Evolutionary conservation across 805 yeast genomes (phyloP), one percentile per base, ranked within the genome.

Genomic region (Candida chauliodis): DNA sequence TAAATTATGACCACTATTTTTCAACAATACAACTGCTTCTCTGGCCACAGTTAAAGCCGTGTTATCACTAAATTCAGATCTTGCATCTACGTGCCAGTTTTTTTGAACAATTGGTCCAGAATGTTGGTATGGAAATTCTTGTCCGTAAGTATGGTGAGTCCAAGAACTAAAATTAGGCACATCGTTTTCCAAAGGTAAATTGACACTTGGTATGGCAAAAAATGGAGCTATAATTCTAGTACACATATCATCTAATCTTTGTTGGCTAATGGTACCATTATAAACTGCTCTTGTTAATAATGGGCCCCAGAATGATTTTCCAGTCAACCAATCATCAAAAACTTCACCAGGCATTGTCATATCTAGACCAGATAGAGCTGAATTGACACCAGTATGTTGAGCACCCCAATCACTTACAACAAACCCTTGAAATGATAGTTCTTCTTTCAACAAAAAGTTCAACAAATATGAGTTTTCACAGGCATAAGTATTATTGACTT

Each of bases 391-490:
- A 7, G 73, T 52, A 46, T 73, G 79, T 42, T 73, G 79, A 4
- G 81, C 84, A n/a, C 76, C 78, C 82, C 84, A 78, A 50, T 79
- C 84, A 19, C 80, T 69, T 40, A 78, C 71, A n/a, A 79, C 79
- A 53, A 76, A 79, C 0, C 84, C 85, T 57, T 79, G 83, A 49
- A 78, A 79, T 0, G 83, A 84, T 36, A 78, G 55, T 53, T 79
- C 83, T 34, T 72, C 79, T 55, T 78, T 79, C 45, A 79, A 56
- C 18, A 79, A 56, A 39, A 71, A 64, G 53, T 79, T 79, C 45
- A 79, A 46, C 30, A 77, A 59, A 42, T 73, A 71, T 2, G 79
- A 66, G 50, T 79, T 79, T 47, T 79, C 80, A 50, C 84, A 78
- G 6, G 81, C 73, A 44, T 75, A 73, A 1, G 78, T 64, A 43